phyloP scores from a whole-genome alignment of 192 early-diverging fungal genomes.

The Spinellus fusiger region DNA sequence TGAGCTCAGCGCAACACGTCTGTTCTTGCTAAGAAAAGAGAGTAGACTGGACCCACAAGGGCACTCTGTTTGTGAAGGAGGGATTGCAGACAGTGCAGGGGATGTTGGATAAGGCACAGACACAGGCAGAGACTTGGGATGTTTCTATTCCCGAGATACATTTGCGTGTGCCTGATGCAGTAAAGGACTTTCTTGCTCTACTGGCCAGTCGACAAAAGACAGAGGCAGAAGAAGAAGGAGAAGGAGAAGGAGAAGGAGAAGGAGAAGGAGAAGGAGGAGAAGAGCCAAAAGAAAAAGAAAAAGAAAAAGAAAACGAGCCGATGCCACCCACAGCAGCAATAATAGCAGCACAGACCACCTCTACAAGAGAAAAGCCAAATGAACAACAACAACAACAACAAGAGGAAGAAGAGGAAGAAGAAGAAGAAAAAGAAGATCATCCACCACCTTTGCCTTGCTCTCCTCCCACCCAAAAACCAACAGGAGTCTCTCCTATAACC shows the following conservation, averaged over 20 bases:
- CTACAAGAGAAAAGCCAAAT: no score
- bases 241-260: conserved; percentile 22
- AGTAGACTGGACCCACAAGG: conserved; percentile 28
- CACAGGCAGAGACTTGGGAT: conserved; percentile 27
- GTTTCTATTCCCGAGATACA: conserved; percentile 34
- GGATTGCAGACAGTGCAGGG: conserved; percentile 31
- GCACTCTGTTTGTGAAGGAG: conserved; percentile 30
- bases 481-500: conserved; percentile 32
- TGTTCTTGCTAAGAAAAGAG: neutral
- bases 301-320: neutral
- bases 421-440: conserved; percentile 24
- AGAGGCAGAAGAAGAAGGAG: conserved; percentile 6
- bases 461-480: no score
- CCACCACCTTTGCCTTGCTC: no score
- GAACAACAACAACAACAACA: neutral
- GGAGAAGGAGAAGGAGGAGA: neutral
- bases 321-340: no score
- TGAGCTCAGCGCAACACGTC: conserved; percentile 11
- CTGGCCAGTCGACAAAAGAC: neutral
- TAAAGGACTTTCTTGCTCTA: conserved; percentile 18
- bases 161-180: conserved; percentile 31
- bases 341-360: no score
- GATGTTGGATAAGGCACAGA: conserved; percentile 28
- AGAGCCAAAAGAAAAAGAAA: neutral
- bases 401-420: conserved; percentile 30